Conservation (phyloP, 2,329 filamentous ascomycete genomes). For the Exophiala calicioides region DNA sequence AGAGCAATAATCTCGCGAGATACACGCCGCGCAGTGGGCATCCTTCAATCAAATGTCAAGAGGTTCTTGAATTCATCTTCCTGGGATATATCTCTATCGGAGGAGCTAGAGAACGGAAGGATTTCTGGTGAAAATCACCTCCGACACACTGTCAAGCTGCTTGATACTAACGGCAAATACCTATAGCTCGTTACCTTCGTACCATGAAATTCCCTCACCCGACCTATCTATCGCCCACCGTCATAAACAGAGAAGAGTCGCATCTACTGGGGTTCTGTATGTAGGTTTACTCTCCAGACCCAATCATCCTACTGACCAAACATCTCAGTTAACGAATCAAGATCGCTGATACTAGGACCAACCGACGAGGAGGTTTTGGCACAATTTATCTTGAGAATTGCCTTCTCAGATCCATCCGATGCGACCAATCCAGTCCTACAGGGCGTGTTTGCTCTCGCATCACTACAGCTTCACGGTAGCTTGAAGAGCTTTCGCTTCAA, state of each 20-base stretch:
- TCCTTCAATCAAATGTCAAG: slow-evolving; percentile 12
- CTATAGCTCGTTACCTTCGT: slow-evolving; percentile 21
- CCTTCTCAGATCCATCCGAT: slow-evolving; percentile 20
- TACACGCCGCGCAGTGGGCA: slow-evolving; percentile 1
- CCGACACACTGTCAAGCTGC: slow-evolving; percentile 10
- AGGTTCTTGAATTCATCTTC: slow-evolving; percentile 22
- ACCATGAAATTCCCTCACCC: slow-evolving; percentile 20
- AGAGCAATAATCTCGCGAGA: slow-evolving; percentile 18
- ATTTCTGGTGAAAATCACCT: slow-evolving; percentile 13
- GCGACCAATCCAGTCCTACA: slow-evolving; percentile 22
- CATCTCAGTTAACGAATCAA: slow-evolving; percentile 20
- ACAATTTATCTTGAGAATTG: slow-evolving; percentile 18
- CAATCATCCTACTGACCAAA: slow-evolving; percentile 12
- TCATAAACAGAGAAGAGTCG: slow-evolving; percentile 16
- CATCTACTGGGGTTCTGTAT: slow-evolving; percentile 23
- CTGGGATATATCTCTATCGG: slow-evolving; percentile 21
- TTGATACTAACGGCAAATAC: slow-evolving; percentile 11
- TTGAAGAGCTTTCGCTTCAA: slow-evolving; percentile 23
- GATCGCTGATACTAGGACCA: slow-evolving; percentile 21
- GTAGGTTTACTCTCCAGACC: slow-evolving; percentile 6
- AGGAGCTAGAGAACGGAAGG: slow-evolving; percentile 17
- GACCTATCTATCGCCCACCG: slow-evolving; percentile 17
- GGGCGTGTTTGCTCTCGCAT: slow-evolving; percentile 23
- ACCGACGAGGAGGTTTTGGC: slow-evolving; percentile 18
- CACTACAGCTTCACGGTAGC: slow-evolving; percentile 21